These are phyloP conservation scores for Ceratobasidium theobromae DNA, from an alignment of 1,284 basidiomycete genomes.

Conservation along the genomic window DNA sequence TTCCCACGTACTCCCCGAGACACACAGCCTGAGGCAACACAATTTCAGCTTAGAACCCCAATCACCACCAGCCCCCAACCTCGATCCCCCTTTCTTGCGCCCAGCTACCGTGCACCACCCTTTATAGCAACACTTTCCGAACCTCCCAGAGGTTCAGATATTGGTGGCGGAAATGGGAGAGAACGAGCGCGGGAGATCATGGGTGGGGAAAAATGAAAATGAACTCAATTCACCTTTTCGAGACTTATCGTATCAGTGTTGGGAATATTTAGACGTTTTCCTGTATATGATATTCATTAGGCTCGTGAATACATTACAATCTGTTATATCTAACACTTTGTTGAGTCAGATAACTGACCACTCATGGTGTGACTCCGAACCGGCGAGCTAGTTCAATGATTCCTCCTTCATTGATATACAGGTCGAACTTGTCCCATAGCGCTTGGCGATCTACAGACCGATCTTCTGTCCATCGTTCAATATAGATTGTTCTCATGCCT, in stretches of 20 bases:
- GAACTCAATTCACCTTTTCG: not conserved
- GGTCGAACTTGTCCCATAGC: constrained; percentile 36
- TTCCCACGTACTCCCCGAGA: not conserved
- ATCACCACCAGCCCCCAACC: not conserved
- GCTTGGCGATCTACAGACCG: constrained; percentile 31
- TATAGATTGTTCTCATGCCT: constrained; percentile 42
- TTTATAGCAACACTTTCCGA: not conserved
- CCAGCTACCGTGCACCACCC: constrained; percentile 4
- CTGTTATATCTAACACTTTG: not conserved
- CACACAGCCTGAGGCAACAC: not conserved
- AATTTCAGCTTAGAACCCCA: not conserved
- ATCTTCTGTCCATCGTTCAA: constrained; percentile 42
- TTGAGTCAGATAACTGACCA: not conserved
- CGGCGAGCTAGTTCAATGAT: constrained; percentile 37
- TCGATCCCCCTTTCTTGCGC: constrained; percentile 1
- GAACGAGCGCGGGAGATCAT: constrained; percentile 25
- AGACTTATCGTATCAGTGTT: not conserved
- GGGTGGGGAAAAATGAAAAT: not conserved
- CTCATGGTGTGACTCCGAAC: constrained; percentile 26
- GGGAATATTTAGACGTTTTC: not conserved
- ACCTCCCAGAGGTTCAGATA: not conserved
- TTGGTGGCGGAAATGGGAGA: constrained; percentile 14
- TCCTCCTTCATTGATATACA: constrained; percentile 38
- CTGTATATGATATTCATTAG: not conserved
- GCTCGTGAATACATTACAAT: not conserved